Percentiles rank a stretch among this genome's conserved stretches.
These are phyloP conservation scores for Citrus inodora DNA, from an alignment of 345 rosid genomes.

Conservation along the genomic window DNA sequence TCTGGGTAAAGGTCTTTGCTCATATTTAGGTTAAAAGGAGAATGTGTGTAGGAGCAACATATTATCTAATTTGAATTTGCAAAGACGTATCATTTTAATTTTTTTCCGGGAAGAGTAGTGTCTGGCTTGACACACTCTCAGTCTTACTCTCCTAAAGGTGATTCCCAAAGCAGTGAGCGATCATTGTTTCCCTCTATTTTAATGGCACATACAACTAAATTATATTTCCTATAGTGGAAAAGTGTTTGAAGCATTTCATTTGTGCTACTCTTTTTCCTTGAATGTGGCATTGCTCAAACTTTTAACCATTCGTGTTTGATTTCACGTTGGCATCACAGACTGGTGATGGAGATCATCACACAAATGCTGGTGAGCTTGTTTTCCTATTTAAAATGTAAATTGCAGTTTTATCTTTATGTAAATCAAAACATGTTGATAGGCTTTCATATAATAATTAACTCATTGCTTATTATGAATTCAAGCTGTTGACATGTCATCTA, in stretches of 20 bases:
- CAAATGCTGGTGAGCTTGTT: constrained; percentile 22
- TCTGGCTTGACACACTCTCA: background rate
- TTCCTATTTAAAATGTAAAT: background rate
- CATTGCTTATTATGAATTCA: constrained; percentile 8
- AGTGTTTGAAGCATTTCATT: background rate
- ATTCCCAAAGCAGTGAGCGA: background rate
- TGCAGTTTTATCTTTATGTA: background rate
- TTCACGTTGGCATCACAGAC: constrained; percentile 12
- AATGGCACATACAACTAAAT: background rate
- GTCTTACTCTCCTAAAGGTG: background rate
- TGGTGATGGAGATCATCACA: background rate
- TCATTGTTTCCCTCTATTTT: background rate
- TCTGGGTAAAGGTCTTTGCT: background rate
- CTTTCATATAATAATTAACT: constrained; percentile 8
- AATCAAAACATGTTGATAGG: background rate
- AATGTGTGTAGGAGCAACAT: background rate
- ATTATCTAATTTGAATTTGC: background rate
- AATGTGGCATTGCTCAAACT: background rate
- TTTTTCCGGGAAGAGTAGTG: background rate
- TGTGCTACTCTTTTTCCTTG: background rate
- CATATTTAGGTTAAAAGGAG: background rate
- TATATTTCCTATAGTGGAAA: background rate
- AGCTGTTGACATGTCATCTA: constrained; percentile 15
- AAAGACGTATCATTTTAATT: background rate
- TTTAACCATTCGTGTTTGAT: background rate